phyloP scores from a whole-genome alignment of 768 basidiomycete genomes.

The Trichaptum fuscoviolaceum region DNA sequence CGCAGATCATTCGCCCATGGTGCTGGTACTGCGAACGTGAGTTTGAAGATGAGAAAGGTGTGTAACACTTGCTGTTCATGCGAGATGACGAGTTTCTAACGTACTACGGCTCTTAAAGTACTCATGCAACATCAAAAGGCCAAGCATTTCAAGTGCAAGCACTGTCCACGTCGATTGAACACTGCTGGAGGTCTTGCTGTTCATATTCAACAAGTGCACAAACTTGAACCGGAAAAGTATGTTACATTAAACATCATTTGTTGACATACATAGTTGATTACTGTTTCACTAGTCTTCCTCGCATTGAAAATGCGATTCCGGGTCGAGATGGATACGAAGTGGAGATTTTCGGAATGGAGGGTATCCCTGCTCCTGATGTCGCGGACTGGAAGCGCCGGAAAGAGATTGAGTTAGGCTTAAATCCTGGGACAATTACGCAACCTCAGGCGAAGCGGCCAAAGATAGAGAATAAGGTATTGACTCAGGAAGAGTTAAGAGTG shows the following conservation, averaged over 20 bases:
- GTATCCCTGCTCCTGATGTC: conserved; percentile 89
- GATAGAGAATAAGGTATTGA: conserved; percentile 67
- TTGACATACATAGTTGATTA: background rate
- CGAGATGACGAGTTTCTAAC: background rate
- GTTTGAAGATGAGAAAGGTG: conserved; percentile 99
- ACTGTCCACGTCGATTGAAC: conserved; percentile 93
- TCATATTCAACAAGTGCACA: conserved; percentile 98
- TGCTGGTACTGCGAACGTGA: conserved; percentile 99
- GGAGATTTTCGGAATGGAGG: conserved; percentile 99
- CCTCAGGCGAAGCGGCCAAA: conserved; percentile 79
- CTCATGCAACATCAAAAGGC: conserved; percentile 99
- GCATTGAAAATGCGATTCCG: conserved; percentile 94
- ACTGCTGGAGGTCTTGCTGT: conserved; percentile 97
- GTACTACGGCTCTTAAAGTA: conserved; percentile 41
- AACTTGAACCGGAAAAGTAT: conserved; percentile 92
- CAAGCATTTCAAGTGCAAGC: conserved; percentile 97
- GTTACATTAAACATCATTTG: conserved; percentile 18
- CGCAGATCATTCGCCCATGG: conserved; percentile 82
- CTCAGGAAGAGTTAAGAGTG: conserved; percentile 78
- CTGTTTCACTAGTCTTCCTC: conserved; percentile 47
- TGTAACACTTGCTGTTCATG: conserved; percentile 17
- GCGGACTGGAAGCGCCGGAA: conserved; percentile 96
- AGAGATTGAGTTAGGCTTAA: conserved; percentile 87
- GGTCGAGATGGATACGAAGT: conserved; percentile 97
- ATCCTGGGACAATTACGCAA: conserved; percentile 75